Evolutionary conservation across 2,329 filamentous ascomycete genomes (phyloP), one percentile per base, ranked within the genome.

Genomic region (Verticillium isaacii): DNA sequence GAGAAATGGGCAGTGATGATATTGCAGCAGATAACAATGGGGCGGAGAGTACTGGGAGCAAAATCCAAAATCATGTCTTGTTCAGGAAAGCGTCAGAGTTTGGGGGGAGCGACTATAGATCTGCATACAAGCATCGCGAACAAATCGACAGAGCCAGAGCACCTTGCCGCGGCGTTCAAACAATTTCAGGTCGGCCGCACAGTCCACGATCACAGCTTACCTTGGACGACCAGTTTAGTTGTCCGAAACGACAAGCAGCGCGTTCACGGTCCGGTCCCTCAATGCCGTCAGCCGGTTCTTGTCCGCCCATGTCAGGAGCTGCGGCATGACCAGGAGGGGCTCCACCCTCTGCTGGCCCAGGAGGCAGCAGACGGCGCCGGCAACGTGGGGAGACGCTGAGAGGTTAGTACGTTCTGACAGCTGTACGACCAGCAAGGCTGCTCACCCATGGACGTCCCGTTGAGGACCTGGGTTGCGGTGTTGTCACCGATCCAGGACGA

Each of bases 381-480:
- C 58, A 23, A 59, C 58, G 32, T 59, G 58, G 7, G 58, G 58
- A 1, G 41, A 59, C 23, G 58, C 58, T 59, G 15, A 3, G 11
- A n/a, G 9, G 32, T 59, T 12, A 34, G 56, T 25, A 1, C 23
- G 12, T 15, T 50, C 32, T 32, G 25, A 32, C 23, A 23, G 15
- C 8, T 3, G 23, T 37, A 3, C 8, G 17, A 14, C n/a, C 32
- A 17, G n/a, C 3, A 34, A 34, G 55, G 6, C 8, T 6, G 11
- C 57, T 7, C 32, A 59, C 58, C 58, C 58, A 59, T 59, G 15
- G 58, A 59, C 15, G 58, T 59, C 23, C 58, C 58, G 23, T 29
- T 36, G 45, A 59, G 25, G 17, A 41, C 15, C 32, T 23, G 17
- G 5, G 17, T 54, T 14, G 39, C 58, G 9, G 12, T 54, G 29